phyloP scores from a whole-genome alignment of 768 basidiomycete species.

The Cyclocybe cylindracea region DNA sequence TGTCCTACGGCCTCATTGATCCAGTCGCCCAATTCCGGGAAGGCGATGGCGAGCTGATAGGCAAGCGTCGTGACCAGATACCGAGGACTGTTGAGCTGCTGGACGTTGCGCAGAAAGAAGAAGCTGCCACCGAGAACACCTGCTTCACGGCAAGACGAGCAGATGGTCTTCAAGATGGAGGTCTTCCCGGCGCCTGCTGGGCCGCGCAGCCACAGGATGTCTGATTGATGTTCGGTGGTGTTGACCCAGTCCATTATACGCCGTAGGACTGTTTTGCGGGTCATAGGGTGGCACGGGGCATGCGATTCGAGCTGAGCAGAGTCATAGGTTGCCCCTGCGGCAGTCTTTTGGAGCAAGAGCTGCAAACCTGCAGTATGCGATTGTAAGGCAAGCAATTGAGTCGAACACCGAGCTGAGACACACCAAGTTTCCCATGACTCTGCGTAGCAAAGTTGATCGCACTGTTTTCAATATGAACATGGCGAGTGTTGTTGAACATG shows the following conservation, averaged over 20 bases:
- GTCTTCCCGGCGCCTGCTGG: conserved; percentile 27
- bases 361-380: neutral
- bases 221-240: neutral
- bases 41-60: conserved; percentile 15
- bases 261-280: conserved; percentile 5
- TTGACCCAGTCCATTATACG: conserved; percentile 11
- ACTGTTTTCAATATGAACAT: neutral
- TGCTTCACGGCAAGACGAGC: conserved; percentile 11
- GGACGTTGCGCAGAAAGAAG: conserved; percentile 11
- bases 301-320: conserved; percentile 11
- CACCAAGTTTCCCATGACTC: neutral
- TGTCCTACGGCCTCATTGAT: neutral
- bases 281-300: conserved; percentile 14
- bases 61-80: conserved; percentile 19
- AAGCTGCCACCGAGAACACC: conserved; percentile 12
- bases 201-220: conserved; percentile 20
- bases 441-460: neutral
- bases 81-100: neutral
- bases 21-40: neutral
- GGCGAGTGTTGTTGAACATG: neutral
- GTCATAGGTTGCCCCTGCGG: conserved; percentile 13
- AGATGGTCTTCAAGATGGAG: conserved; percentile 29
- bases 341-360: neutral
- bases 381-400: no score
- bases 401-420: no score